Evolutionary conservation across 176 grass and related monocot species (phyloP), one percentile per base, ranked within the genome.

Genomic region (Eleusine indica): DNA sequence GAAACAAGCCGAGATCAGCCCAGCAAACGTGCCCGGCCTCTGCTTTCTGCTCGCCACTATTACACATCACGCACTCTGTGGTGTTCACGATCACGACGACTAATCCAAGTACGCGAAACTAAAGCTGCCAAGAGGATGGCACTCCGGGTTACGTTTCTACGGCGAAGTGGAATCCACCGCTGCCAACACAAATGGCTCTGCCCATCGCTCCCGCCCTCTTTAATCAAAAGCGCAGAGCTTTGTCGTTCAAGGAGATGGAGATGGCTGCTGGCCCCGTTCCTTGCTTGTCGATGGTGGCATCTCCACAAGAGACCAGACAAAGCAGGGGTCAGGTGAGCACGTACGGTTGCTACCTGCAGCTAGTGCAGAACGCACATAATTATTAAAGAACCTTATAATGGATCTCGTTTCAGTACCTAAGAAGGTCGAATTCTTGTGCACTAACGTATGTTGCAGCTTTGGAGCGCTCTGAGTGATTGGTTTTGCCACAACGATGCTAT

Each of bases 101-200:
- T 3, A 6, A 25, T 53, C 70, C 48, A 38, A 25, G 25, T 25
- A 4, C 38, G 15, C 68, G 39, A 39, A 73, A 29, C 60, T 63
- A 63, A 80, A 85, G 60, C 17, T 5, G 21, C 44, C 16, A 38
- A 16, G 53, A 35, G 4, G 66, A 44, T 3, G 41, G 30, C 4
- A 15, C 64, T n/a, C 78, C 11, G 78, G 38, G 67, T 30, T 73
- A 73, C 58, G 73, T 22, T 82, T 77, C 58, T 48, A 73, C 38
- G 16, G 73, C 35, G 40, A 71, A 85, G 88, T 89, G 83, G 88
- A 72, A 78, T 89, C 83, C 83, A 73, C 4, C 73, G 0, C 56
- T 18, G 84, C 48, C 39, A 47, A 77, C 88, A 82, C 66, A 71
- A 77, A 9, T 7, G 65, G 54, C 21, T 38, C 44, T 38, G 40